These are phyloP conservation scores for Oldenlandia corymbosa DNA, from an alignment of 257 asterid species.

Conservation along the genomic window DNA sequence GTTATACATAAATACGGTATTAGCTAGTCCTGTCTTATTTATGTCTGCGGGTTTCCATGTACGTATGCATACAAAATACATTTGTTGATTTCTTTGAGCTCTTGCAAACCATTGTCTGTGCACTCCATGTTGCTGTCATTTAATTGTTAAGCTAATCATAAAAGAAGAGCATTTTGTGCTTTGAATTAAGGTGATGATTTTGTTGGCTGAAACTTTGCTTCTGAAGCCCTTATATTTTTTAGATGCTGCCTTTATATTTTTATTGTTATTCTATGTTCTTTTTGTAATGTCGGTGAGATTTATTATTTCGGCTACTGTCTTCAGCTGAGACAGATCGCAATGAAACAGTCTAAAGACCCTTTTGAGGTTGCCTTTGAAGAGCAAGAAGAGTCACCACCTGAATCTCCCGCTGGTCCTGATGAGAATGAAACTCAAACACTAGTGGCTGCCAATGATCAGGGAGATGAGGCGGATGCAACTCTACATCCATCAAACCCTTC, in stretches of 20 bases:
- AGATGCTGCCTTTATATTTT: too few species aligned
- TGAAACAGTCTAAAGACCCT: slow-evolving; percentile 95
- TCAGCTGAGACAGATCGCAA: slow-evolving; percentile 12
- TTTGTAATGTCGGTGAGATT: not conserved
- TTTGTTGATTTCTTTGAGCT: not conserved
- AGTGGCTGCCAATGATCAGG: slow-evolving; percentile 31
- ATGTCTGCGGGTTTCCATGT: not conserved
- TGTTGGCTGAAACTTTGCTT: not conserved
- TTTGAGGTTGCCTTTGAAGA: slow-evolving; percentile 84
- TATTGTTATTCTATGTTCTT: not conserved
- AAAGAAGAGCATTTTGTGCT: not conserved
- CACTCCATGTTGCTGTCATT: not conserved
- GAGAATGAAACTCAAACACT: slow-evolving; percentile 57
- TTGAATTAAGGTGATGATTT: not conserved
- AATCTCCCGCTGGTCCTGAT: slow-evolving; percentile 66
- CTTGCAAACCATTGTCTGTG: not conserved
- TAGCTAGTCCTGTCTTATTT: not conserved
- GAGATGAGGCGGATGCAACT: slow-evolving; percentile 31
- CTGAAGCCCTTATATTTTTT: not conserved
- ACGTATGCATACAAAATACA: not conserved
- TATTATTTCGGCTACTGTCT: not conserved
- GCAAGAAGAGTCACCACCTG: slow-evolving; percentile 86
- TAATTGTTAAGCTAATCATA: not conserved
- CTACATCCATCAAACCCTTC: slow-evolving; percentile 38
- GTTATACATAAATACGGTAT: not conserved